Evolutionary conservation across 2,329 filamentous ascomycete species (phyloP).

Genomic region (Diaporthe sp.): DNA sequence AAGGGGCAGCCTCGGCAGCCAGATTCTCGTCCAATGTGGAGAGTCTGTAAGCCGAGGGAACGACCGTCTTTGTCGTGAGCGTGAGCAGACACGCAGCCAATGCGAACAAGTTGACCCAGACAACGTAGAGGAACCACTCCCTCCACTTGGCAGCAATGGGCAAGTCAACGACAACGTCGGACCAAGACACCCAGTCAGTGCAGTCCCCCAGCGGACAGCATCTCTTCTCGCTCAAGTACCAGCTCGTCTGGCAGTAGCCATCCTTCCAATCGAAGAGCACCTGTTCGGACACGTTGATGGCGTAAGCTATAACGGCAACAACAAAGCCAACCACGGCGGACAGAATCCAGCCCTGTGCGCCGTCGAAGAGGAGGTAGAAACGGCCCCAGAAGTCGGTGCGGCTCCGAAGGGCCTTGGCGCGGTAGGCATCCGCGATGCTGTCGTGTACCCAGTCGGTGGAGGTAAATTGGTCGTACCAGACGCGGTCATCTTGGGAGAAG

Average conservation of each 20-base stretch:
- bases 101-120: slow-evolving; percentile 79
- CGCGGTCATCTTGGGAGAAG: slow-evolving; percentile 83
- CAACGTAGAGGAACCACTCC: slow-evolving; percentile 84
- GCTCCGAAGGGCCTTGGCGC: slow-evolving; percentile 84
- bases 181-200: slow-evolving; percentile 71
- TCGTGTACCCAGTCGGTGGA: slow-evolving; percentile 99
- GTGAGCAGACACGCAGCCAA: slow-evolving; percentile 83
- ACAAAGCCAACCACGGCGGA: slow-evolving; percentile 91
- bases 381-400: slow-evolving; percentile 90
- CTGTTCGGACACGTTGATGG: slow-evolving; percentile 88
- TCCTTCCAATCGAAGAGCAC: slow-evolving; percentile 92
- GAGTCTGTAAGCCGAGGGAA: slow-evolving; percentile 89
- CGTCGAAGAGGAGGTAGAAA: slow-evolving; percentile 82
- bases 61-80: slow-evolving; percentile 91
- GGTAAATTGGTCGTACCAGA: slow-evolving; percentile 99
- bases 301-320: slow-evolving; percentile 88
- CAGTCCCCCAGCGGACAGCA: slow-evolving; percentile 70
- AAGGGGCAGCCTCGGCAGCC: slow-evolving; percentile 70
- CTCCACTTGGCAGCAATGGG: slow-evolving; percentile 70
- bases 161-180: slow-evolving; percentile 60
- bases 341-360: slow-evolving; percentile 93
- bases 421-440: slow-evolving; percentile 92
- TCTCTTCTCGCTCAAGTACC: slow-evolving; percentile 80
- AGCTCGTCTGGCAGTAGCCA: slow-evolving; percentile 81
- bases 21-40: slow-evolving; percentile 94